phyloP scores from a whole-genome alignment of 495 filamentous ascomycete genomes.

The Clavariopsis aquatica region DNA sequence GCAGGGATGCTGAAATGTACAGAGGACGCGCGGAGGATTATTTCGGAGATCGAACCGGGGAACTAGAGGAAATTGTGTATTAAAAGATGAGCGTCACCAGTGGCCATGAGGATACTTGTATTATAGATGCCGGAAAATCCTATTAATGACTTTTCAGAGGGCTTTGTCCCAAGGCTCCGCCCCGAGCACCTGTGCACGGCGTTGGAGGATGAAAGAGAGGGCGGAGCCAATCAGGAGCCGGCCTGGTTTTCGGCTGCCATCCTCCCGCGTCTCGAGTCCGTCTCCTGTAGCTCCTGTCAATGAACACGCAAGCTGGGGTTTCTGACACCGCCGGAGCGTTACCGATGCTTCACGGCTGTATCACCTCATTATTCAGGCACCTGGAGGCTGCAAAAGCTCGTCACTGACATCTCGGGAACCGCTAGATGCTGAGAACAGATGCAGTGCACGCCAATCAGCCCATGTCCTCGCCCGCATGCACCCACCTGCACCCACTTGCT shows the following conservation, averaged over 20 bases:
- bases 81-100: not conserved
- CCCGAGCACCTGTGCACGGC: not conserved
- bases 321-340: conserved; percentile 20
- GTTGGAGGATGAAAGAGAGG: not conserved
- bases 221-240: conserved; percentile 1
- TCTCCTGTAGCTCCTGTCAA: conserved; percentile 19
- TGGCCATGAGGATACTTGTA: conserved; percentile 4
- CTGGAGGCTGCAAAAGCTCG: not conserved
- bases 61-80: not conserved
- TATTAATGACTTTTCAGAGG: conserved; percentile 10
- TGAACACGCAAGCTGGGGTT: not conserved
- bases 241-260: conserved; percentile 2
- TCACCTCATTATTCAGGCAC: conserved; percentile 18
- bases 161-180: conserved; percentile 12
- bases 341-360: conserved; percentile 21
- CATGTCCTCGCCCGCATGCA: not conserved
- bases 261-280: conserved; percentile 9
- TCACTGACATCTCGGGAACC: conserved; percentile 5
- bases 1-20: not conserved
- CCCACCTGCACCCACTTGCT: conserved; percentile 1
- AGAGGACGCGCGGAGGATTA: conserved; percentile 1
- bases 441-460: conserved; percentile 11
- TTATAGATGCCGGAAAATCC: not conserved
- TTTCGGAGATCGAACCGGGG: not conserved
- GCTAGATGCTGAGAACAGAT: not conserved